phyloP scores from a whole-genome alignment of 345 rosid genomes.

The Luvunga scandens region DNA sequence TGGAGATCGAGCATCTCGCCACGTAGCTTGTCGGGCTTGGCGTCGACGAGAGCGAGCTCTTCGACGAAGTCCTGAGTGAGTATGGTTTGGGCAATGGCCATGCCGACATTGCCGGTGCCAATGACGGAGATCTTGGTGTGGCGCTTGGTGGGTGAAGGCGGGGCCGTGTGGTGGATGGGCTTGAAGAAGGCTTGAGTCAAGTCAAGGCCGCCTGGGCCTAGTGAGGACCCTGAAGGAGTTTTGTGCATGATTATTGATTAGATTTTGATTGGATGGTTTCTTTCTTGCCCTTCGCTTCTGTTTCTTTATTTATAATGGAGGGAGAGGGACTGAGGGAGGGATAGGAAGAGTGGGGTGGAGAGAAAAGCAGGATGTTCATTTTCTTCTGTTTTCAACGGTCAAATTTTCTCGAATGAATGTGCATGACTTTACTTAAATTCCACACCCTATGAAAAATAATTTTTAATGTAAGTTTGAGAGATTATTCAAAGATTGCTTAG shows the following conservation, averaged over 20 bases:
- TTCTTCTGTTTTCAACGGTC: constrained; percentile 13
- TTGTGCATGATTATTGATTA: constrained; percentile 44
- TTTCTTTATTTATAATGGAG: not conserved
- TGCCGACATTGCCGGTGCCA: constrained; percentile 91
- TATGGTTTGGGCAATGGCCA: constrained; percentile 98
- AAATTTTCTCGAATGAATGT: not conserved
- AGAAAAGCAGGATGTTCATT: not conserved
- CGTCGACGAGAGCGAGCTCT: constrained; percentile 72
- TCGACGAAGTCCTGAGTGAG: constrained; percentile 81
- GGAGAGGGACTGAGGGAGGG: too few species aligned
- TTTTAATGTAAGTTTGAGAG: too few species aligned
- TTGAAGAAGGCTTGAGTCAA: constrained; percentile 66
- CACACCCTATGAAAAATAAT: not conserved
- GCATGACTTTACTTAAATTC: not conserved
- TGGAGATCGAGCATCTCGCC: constrained; percentile 99
- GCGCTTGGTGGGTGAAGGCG: constrained; percentile 59
- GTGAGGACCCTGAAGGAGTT: constrained; percentile 44
- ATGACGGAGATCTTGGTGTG: constrained; percentile 71
- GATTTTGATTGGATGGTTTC: not conserved
- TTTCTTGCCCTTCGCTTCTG: too few species aligned
- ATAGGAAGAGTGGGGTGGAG: not conserved
- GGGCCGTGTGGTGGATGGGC: constrained; percentile 49
- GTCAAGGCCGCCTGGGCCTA: constrained; percentile 72
- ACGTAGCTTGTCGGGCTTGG: constrained; percentile 59
- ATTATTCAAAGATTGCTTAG: too few species aligned